A percentile compares a stretch with the other conserved stretches of the same genome.
phyloP scores from a whole-genome alignment of 139 green algal genomes.

The Volvox reticuliferus region DNA sequence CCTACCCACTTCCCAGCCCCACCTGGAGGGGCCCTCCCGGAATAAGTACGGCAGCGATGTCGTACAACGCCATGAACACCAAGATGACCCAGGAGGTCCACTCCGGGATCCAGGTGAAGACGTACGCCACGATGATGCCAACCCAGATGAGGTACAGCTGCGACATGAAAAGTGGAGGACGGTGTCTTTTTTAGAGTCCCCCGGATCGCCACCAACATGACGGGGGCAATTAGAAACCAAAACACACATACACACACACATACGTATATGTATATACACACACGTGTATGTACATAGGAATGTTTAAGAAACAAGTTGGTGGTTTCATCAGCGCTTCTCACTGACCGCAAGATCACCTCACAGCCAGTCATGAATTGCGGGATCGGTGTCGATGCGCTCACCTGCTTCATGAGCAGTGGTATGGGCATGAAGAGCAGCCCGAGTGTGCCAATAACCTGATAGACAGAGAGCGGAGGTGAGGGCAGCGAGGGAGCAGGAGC shows the following conservation, averaged over 20 bases:
- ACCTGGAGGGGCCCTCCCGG: slow-evolving; percentile 89
- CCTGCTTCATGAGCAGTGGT: slow-evolving; percentile 92
- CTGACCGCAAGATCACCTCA: too few species aligned
- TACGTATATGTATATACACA: too few species aligned
- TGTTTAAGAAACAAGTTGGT: too few species aligned
- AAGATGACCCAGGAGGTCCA: slow-evolving; percentile 97
- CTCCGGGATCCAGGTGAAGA: slow-evolving; percentile 96
- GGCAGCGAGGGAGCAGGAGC: neutral
- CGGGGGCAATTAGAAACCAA: too few species aligned
- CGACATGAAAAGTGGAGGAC: neutral
- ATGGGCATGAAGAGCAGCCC: slow-evolving; percentile 89
- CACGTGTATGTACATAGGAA: too few species aligned
- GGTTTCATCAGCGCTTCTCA: too few species aligned
- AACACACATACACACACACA: too few species aligned
- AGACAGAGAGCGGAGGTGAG: too few species aligned
- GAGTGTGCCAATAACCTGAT: slow-evolving; percentile 86
- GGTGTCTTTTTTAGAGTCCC: too few species aligned
- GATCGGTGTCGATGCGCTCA: neutral
- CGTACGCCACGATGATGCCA: slow-evolving; percentile 89
- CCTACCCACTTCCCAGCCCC: too few species aligned
- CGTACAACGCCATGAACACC: slow-evolving; percentile 94
- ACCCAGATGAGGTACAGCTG: slow-evolving; percentile 87
- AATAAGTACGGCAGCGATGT: slow-evolving; percentile 93
- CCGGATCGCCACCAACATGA: too few species aligned
- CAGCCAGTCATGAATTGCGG: too few species aligned